Evolutionary conservation across 306 rosid genomes (phyloP), one percentile per base, ranked within the genome.

Genomic region (Castanea crenata): DNA sequence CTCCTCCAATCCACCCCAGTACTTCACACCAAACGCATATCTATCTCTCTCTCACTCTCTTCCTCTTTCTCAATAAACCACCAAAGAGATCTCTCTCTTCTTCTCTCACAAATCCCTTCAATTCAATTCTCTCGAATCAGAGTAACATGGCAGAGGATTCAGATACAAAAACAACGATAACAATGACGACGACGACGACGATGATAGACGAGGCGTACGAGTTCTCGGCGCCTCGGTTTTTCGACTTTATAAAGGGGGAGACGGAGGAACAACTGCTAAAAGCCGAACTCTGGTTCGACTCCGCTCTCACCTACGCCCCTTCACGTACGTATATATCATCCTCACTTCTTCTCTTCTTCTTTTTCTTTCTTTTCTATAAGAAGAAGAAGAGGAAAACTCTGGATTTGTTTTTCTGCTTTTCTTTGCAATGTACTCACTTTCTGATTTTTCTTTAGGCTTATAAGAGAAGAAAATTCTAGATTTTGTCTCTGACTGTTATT

Each of bases 271-370:
- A 90, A 5, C 29, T 49, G 11, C 81, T 55, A 69, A 77, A 29
- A 78, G 97, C 96, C 61, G 97, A 96, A 83, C 96, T 87, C 78
- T 96, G 99, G 99, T 96, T 96, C 83, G 91, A 88, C 13, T 55
- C 92, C n/a, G 93, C 96, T 51, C 89, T 87, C 44, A 19, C 90
- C 20, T 89, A 93, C 62, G 99, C 96, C 16, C 99, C 99, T 54
- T 96, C 99, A 1, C 99, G 99, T 96, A 89, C 23, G 94, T 31
- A 34, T 49, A 63, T 57, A 63, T 72, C 62, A 38, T 54, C 49
- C 81, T 51, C 14, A 18, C 21, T 49, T 5, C 15, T 38, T 14
- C 31, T 19, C n/a, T 32, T n/a, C 41, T 73, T 15, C 35, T 15
- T 31, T 23, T 20, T 44, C 16, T 38, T 6, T 38, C 6, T 6